Conservation (phyloP, 1,139 yeast species). For the Pichia sp. region DNA sequence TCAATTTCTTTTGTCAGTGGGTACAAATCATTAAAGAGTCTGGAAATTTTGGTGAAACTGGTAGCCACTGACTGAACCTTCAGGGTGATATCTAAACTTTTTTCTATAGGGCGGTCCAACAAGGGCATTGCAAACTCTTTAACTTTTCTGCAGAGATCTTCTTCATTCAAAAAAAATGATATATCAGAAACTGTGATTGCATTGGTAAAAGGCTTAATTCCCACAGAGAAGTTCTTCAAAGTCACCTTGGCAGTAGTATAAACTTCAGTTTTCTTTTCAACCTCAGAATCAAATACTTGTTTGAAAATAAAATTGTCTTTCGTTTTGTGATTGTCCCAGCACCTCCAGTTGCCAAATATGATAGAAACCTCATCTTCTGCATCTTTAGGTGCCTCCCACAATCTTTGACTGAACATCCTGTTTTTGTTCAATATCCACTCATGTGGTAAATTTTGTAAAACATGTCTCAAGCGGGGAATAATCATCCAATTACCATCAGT, state of each 20-base stretch:
- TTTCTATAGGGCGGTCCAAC: conserved; percentile 17
- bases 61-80: conserved; percentile 19
- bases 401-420: conserved; percentile 23
- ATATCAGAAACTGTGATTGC: conserved; percentile 20
- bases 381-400: conserved; percentile 44
- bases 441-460: conserved; percentile 55
- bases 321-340: conserved; percentile 74
- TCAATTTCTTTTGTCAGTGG: conserved; percentile 5
- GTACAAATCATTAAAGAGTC: conserved; percentile 2
- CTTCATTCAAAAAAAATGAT: conserved; percentile 15
- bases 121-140: conserved; percentile 18
- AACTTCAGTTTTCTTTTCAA: neutral
- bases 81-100: conserved; percentile 21
- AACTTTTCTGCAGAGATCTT: conserved; percentile 14
- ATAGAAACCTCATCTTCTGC: conserved; percentile 53
- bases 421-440: conserved; percentile 41
- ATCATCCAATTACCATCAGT: conserved; percentile 86
- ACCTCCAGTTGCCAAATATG: conserved; percentile 77
- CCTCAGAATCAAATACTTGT: conserved; percentile 34
- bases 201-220: conserved; percentile 22
- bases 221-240: conserved; percentile 15
- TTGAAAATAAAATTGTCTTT: conserved; percentile 53
- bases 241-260: conserved; percentile 12
- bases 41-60: conserved; percentile 17
- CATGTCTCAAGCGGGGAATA: conserved; percentile 70